These are phyloP conservation scores for Kwoniella bestiolae DNA, from an alignment of 768 basidiomycete genomes.

Conservation along the genomic window DNA sequence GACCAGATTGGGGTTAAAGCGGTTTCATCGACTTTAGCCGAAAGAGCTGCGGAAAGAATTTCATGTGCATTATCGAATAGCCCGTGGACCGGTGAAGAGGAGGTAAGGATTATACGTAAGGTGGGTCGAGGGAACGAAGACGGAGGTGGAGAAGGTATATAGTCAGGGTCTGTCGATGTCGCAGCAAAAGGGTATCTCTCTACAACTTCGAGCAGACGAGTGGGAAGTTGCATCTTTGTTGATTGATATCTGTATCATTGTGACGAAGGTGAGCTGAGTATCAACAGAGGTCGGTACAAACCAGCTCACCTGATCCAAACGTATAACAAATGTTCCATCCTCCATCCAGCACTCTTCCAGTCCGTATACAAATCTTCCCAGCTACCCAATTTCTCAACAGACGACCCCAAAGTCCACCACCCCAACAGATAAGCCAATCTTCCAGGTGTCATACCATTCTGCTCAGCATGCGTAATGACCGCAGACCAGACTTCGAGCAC, in stretches of 20 bases:
- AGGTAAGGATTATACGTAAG: slow-evolving; percentile 22
- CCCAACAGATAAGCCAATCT: slow-evolving; percentile 32
- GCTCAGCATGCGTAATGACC: slow-evolving; percentile 28
- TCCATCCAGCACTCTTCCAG: slow-evolving; percentile 33
- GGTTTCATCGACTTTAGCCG: background rate
- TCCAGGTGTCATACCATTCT: slow-evolving; percentile 27
- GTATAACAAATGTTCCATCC: slow-evolving; percentile 37
- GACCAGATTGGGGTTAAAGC: background rate
- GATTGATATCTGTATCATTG: slow-evolving; percentile 32
- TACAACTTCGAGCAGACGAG: slow-evolving; percentile 29
- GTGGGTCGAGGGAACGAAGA: slow-evolving; percentile 33
- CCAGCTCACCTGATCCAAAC: slow-evolving; percentile 48
- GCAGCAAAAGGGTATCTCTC: slow-evolving; percentile 38
- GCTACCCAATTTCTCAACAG: background rate
- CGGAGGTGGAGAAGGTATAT: slow-evolving; percentile 28
- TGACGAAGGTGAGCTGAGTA: background rate
- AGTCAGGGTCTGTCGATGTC: slow-evolving; percentile 15
- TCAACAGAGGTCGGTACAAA: background rate
- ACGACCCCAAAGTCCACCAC: slow-evolving; percentile 34
- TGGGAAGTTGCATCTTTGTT: slow-evolving; percentile 26
- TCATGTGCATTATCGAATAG: background rate
- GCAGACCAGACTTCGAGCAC: slow-evolving; percentile 40
- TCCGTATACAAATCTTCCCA: slow-evolving; percentile 40
- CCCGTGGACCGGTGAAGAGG: background rate
- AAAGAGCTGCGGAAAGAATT: background rate